Conservation (phyloP, 2,329 filamentous ascomycete species). For the Penicillium hesseltinei region DNA sequence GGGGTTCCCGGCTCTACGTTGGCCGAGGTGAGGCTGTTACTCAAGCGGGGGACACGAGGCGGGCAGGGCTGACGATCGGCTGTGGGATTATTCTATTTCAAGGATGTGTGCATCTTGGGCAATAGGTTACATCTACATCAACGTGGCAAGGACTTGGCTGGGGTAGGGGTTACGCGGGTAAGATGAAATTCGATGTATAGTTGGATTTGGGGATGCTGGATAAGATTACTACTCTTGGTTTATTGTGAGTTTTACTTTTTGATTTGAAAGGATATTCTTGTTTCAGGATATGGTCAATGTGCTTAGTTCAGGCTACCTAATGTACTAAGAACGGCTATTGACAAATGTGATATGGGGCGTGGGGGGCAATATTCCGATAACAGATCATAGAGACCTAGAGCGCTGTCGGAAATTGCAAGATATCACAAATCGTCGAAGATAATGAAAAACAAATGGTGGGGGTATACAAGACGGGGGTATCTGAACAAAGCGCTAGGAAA, state of each 20-base stretch:
- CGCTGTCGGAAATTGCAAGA: background rate
- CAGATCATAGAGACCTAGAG: background rate
- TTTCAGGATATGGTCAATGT: background rate
- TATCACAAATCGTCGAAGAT: background rate
- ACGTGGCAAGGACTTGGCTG: constrained; percentile 3
- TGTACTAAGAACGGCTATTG: constrained; percentile 4
- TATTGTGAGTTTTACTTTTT: background rate
- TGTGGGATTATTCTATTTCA: constrained; percentile 4
- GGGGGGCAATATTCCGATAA: constrained; percentile 1
- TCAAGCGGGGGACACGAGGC: constrained; percentile 11
- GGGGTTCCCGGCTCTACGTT: background rate
- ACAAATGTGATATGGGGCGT: constrained; percentile 7
- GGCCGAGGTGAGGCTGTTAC: background rate
- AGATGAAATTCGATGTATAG: background rate
- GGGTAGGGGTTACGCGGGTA: background rate
- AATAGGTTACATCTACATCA: constrained; percentile 4
- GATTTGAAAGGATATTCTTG: background rate
- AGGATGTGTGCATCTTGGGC: background rate
- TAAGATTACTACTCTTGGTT: background rate
- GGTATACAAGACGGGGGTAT: constrained; percentile 21
- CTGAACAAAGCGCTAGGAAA: constrained; percentile 19
- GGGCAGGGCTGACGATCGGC: constrained; percentile 9
- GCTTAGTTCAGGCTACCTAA: constrained; percentile 8
- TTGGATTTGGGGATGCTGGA: background rate
- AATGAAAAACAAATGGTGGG: constrained; percentile 7